These are phyloP conservation scores for Oryza meyeriana DNA, from an alignment of 176 grass and related monocot genomes.

Conservation along the genomic window DNA sequence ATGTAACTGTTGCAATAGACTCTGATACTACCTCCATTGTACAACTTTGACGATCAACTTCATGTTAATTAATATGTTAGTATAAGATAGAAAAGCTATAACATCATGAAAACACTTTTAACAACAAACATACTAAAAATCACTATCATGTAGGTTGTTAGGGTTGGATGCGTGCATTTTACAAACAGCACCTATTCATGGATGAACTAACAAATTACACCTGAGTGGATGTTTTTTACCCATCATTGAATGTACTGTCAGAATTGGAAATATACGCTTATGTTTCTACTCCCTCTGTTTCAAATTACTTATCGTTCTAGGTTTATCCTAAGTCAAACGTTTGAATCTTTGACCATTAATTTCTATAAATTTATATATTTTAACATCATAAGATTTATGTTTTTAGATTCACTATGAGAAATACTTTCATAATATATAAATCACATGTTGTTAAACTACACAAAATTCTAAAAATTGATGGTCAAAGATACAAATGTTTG, in stretches of 20 bases:
- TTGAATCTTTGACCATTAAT: no score
- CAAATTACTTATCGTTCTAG: no score
- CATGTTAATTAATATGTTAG: neutral
- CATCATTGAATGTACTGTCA: neutral
- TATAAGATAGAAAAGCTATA: neutral
- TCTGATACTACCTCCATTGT: neutral
- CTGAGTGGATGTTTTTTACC: neutral
- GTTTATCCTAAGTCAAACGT: no score
- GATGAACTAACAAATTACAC: neutral
- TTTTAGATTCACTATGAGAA: no score
- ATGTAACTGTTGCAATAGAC: neutral
- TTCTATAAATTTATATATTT: no score
- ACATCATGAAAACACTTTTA: no score
- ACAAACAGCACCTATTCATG: neutral
- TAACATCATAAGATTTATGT: no score
- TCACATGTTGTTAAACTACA: no score
- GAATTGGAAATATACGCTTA: neutral
- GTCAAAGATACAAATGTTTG: no score
- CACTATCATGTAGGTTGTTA: neutral
- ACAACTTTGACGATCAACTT: neutral
- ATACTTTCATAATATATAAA: no score
- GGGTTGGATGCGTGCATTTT: neutral
- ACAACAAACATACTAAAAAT: neutral
- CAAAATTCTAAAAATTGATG: no score
- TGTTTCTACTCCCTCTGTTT: no score